These are phyloP conservation scores for Aspergillus sclerotiicarbonarius DNA, from an alignment of 495 filamentous ascomycete species.

Conservation along the genomic window DNA sequence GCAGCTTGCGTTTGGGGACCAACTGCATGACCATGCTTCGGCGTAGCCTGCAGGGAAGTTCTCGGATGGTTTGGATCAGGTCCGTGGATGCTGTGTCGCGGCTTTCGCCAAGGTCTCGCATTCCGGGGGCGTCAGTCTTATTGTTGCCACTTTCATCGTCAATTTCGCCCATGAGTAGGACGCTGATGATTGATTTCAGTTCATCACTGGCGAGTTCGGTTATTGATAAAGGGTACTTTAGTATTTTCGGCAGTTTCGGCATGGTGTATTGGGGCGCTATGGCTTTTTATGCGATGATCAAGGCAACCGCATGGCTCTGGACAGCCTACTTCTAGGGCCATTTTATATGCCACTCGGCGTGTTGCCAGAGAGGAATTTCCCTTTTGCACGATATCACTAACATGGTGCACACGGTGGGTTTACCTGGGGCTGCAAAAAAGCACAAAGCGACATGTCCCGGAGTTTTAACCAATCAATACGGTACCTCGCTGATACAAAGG, in stretches of 20 bases:
- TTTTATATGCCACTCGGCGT: no score
- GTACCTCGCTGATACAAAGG: no score
- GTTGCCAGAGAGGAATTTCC: no score
- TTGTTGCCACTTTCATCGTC: neutral
- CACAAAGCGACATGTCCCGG: no score
- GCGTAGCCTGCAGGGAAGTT: constrained; percentile 17
- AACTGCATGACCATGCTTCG: constrained; percentile 9
- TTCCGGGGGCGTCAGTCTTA: neutral
- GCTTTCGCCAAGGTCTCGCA: neutral
- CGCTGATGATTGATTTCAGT: constrained; percentile 23
- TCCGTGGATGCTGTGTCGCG: neutral
- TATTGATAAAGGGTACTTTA: constrained; percentile 19
- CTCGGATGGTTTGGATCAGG: constrained; percentile 5
- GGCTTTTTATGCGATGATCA: neutral
- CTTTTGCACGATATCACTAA: no score
- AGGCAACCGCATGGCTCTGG: neutral
- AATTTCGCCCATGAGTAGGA: constrained; percentile 11
- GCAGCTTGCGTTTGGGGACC: constrained; percentile 19
- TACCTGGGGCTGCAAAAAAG: no score
- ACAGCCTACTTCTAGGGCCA: no score
- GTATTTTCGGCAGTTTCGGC: neutral
- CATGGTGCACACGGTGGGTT: no score
- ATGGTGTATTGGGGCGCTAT: neutral
- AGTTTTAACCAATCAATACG: no score
- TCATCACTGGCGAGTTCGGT: constrained; percentile 21